Evolutionary conservation across 2,329 filamentous ascomycete species (phyloP), one percentile per base, ranked within the genome.

Genomic region (Dactylonectria macrodidyma): DNA sequence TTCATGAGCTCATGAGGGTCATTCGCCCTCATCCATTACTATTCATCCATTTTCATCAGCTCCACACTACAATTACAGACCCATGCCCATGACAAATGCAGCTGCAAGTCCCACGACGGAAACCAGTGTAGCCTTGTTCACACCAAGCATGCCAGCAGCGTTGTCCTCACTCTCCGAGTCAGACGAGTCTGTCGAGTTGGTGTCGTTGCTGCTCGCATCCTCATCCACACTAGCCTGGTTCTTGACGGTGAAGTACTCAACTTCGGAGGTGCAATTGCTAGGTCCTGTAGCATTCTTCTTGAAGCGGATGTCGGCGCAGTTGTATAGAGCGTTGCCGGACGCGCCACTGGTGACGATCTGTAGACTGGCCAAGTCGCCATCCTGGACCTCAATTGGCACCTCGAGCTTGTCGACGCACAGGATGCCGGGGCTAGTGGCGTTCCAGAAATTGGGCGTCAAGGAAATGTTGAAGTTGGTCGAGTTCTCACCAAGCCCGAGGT

Each of bases 301-400:
- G 82, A 95, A 91, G 30, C 88, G 90, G 71, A 95, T 88, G 74
- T 95, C 92, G 76, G 92, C 91, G 79, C 93, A 95, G 80, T 91
- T 92, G 81, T 94, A 95, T 36, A 95, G 81, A 16, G 91, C 90
- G 46, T 84, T 86, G 22, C 84, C 87, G 4, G 82, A 83, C 24
- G 87, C 84, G 33, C 89, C 90, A 54, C 89, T 84, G 4, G 89
- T 91, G 41, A 94, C 86, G 59, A 95, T 89, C 81, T 94, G 92
- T 62, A 95, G 82, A 36, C 89, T 91, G 14, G 87, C 92, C 55
- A 88, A 84, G 71, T 87, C 85, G 48, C 92, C 92, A 44, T 92
- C 89, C 26, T 78, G 78, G 44, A 91, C 80, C 56, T 84, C 84
- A 26, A 89, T 70, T 6, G 90, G 89, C 4, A 92, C 79, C 34